Evolutionary conservation across 148 eudicot species (phyloP), one percentile per base, ranked within the genome.

Genomic region (Pouteria glomerata): DNA sequence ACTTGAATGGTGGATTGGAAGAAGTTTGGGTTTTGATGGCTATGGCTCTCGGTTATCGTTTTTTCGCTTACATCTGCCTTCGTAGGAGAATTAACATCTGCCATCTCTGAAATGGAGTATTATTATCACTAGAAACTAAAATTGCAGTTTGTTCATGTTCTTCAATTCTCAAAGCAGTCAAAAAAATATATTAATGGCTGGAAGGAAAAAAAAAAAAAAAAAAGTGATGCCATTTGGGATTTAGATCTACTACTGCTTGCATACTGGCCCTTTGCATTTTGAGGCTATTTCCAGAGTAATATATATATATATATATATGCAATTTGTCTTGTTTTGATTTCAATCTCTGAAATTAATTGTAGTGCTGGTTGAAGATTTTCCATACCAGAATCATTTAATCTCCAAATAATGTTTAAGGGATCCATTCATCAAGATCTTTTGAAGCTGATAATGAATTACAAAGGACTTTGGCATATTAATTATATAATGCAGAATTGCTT

Each of bases 21-120:
- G 99, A 96, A 85, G 97, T 96, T 70, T 96, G 99, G 99, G 69
- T 92, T 13, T 84, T 96, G 29, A 72, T 90, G 31, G 96, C 86
- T 47, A 96, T 96, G 99, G 86, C 97, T 12, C 4, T 96, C 10
- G 96, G 83, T 50, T 96, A 92, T 51, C 78, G 99, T 0, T 8
- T 96, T 21, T 80, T 63, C 3, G 97, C 99, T 1, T 95, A 88
- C 63, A 8, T 90, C 73, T 86, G 91, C 75, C 97, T 95, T 33
- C 82, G 92, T 14, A 82, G 70, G 70, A 88, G 87, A 74, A 85
- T 95, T 68, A 86, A 68, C 64, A 57, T 66, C 0, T 87, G 81
- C 70, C 85, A 87, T 80, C 66, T 95, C 58, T 95, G 75, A 90
- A 26, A 35, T 8, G 4, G 29, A 6, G 29, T 27, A 21, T 33